These are phyloP conservation scores for Talaromyces funiculosus DNA, from an alignment of 2,329 filamentous ascomycete genomes.

Conservation along the genomic window DNA sequence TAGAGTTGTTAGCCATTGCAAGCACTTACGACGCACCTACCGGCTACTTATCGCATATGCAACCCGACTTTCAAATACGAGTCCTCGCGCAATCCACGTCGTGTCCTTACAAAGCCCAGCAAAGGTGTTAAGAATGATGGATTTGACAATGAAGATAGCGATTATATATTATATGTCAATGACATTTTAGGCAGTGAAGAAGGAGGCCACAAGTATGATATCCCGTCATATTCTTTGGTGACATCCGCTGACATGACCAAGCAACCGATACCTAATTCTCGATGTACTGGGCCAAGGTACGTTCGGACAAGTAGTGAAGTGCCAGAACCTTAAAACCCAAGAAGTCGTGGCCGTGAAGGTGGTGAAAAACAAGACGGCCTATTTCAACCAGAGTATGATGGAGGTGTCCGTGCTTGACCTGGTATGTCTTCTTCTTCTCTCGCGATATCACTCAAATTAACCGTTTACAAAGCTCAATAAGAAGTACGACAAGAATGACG, in stretches of 20 bases:
- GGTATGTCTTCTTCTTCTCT: constrained; percentile 48
- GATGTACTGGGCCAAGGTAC: constrained; percentile 96
- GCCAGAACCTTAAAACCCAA: constrained; percentile 95
- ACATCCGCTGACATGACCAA: constrained; percentile 15
- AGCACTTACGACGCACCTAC: constrained; percentile 87
- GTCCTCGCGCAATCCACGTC: constrained; percentile 88
- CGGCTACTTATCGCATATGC: constrained; percentile 95
- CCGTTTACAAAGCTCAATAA: constrained; percentile 69
- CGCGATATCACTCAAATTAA: neutral
- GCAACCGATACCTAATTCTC: constrained; percentile 92
- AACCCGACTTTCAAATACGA: constrained; percentile 98
- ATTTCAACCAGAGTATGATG: constrained; percentile 99
- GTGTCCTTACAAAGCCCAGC: constrained; percentile 95
- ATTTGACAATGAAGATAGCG: constrained; percentile 97
- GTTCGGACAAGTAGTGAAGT: constrained; percentile 98
- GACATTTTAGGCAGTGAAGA: constrained; percentile 97
- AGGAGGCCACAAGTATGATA: constrained; percentile 80
- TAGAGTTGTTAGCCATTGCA: constrained; percentile 68
- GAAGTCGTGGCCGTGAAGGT: constrained; percentile 99
- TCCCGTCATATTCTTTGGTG: neutral
- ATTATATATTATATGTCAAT: constrained; percentile 98
- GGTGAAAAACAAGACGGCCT: constrained; percentile 97
- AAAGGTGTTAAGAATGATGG: constrained; percentile 98
- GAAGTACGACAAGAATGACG: constrained; percentile 98
- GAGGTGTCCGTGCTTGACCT: constrained; percentile 95